Evolutionary conservation across 2,329 filamentous ascomycete species (phyloP).

Genomic region (Venturia carpophila): DNA sequence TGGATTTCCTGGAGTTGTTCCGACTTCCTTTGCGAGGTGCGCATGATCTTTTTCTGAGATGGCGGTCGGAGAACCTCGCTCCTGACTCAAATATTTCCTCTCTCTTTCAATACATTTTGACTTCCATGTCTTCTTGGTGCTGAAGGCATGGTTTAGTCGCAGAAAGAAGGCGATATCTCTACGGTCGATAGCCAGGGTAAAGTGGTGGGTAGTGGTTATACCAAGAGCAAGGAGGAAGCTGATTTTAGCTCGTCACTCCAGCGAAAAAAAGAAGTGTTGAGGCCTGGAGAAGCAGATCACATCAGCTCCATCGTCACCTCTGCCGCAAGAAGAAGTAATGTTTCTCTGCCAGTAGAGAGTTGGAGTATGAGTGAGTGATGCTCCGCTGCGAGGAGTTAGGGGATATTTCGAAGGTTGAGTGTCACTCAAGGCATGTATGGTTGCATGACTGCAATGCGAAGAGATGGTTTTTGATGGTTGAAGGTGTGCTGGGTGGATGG

Average conservation of each 20-base stretch:
- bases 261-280: not conserved
- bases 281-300: not conserved
- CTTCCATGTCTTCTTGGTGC: not conserved
- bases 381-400: not conserved
- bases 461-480: not conserved
- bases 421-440: not conserved
- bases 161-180: not conserved
- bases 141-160: not conserved
- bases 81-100: not conserved
- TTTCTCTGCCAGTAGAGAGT: not conserved
- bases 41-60: not conserved
- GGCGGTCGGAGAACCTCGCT: not conserved
- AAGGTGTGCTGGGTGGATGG: not conserved
- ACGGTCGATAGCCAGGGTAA: not conserved
- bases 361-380: not conserved
- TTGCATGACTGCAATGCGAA: not conserved
- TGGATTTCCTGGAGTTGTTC: not conserved
- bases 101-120: not conserved
- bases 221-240: not conserved
- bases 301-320: not conserved
- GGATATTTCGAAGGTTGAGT: accelerated
- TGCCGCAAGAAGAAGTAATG: not conserved
- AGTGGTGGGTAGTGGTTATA: not conserved
- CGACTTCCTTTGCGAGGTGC: not conserved
- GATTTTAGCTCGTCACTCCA: not conserved